A percentile compares a stretch with the other conserved stretches of the same genome.
phyloP scores from a whole-genome alignment of 139 green algal species.

The Chlorella sp. region DNA sequence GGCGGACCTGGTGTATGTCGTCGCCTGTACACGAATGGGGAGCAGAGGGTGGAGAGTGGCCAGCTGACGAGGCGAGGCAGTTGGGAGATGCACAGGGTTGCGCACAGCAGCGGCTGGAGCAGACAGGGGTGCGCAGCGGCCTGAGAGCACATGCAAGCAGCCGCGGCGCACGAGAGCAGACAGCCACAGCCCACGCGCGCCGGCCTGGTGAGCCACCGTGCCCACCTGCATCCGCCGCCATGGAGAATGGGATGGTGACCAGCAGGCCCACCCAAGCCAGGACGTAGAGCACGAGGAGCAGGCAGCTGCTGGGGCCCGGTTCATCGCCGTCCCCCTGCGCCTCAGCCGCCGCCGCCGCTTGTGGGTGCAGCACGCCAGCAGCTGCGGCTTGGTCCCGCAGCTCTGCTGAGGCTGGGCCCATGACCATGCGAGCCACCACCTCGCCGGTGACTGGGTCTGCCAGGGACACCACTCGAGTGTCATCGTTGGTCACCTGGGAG shows the following conservation, averaged over 20 bases:
- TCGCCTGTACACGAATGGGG: too few species aligned
- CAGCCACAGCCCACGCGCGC: too few species aligned
- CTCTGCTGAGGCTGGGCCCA: not conserved
- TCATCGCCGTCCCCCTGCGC: not conserved
- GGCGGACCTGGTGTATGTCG: too few species aligned
- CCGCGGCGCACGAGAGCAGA: too few species aligned
- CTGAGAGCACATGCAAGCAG: too few species aligned
- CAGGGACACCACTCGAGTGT: slow-evolving; percentile 24
- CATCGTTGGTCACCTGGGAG: slow-evolving; percentile 6
- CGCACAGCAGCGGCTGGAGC: too few species aligned
- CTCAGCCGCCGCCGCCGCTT: not conserved
- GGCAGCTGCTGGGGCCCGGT: not conserved
- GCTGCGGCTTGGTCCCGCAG: not conserved
- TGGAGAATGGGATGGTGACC: not conserved
- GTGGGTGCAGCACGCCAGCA: not conserved
- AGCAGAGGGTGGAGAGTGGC: too few species aligned
- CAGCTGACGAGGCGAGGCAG: too few species aligned
- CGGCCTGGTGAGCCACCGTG: too few species aligned
- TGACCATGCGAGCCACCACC: slow-evolving; percentile 11
- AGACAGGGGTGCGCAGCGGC: too few species aligned
- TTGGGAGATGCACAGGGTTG: too few species aligned
- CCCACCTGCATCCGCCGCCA: not conserved
- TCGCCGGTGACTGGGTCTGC: slow-evolving; percentile 8
- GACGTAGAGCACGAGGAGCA: not conserved
- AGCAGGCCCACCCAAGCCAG: not conserved